Evolutionary conservation across 768 basidiomycete species (phyloP).

Genomic region (Russula sp.): DNA sequence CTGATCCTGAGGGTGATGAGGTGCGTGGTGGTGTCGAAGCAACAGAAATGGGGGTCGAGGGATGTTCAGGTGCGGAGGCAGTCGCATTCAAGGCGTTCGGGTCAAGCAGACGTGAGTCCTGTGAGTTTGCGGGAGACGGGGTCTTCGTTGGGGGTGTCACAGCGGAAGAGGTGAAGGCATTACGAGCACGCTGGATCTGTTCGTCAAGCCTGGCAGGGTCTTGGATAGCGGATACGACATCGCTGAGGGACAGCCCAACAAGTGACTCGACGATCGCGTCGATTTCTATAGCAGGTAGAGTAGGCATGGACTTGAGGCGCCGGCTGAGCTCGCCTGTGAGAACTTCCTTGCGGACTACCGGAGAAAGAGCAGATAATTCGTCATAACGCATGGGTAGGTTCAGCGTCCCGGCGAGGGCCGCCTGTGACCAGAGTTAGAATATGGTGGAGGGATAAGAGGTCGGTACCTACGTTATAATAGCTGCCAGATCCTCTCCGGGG

Average conservation of each 20-base stretch:
- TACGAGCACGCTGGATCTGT: conserved; percentile 44
- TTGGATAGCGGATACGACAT: conserved; percentile 72
- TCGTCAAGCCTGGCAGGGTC: conserved; percentile 59
- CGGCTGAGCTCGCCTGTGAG: conserved; percentile 77
- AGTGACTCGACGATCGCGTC: conserved; percentile 67
- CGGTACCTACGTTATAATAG: conserved; percentile 64
- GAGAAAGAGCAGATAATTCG: conserved; percentile 73
- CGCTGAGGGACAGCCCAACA: conserved; percentile 62
- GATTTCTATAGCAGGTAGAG: conserved; percentile 50
- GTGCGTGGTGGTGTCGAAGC: conserved; percentile 78
- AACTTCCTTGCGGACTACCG: conserved; percentile 83
- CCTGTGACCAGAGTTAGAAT: conserved; percentile 39
- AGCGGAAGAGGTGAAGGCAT: conserved; percentile 27
- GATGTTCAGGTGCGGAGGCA: conserved; percentile 86
- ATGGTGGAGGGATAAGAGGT: background rate
- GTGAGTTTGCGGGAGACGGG: conserved; percentile 52
- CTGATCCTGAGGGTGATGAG: conserved; percentile 63
- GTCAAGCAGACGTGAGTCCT: conserved; percentile 67
- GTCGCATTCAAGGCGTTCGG: conserved; percentile 60
- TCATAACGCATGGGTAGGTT: conserved; percentile 86
- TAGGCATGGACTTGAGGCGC: conserved; percentile 54
- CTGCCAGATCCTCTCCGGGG: conserved; percentile 76
- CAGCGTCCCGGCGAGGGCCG: conserved; percentile 72
- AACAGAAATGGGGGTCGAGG: conserved; percentile 78
- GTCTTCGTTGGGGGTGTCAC: conserved; percentile 46